These are phyloP conservation scores for Berberis thunbergii DNA, from an alignment of 164 flowering plant species.

Conservation along the genomic window DNA sequence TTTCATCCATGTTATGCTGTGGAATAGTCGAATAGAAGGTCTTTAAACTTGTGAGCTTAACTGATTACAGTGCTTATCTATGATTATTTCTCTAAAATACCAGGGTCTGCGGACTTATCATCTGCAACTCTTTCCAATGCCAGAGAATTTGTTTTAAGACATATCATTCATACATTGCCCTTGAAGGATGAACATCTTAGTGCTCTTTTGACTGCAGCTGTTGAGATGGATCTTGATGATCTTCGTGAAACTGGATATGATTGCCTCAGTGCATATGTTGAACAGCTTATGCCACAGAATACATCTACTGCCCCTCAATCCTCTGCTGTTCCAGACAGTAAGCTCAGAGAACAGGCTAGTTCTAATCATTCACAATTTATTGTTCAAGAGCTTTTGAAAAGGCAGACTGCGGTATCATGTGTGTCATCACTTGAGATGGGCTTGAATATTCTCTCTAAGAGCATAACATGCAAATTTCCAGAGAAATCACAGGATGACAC, in stretches of 20 bases:
- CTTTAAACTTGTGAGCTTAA: background rate
- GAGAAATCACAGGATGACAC: constrained; percentile 10
- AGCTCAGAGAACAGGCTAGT: constrained; percentile 7
- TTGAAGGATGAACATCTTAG: constrained; percentile 48
- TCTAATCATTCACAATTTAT: constrained; percentile 26
- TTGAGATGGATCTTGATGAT: constrained; percentile 55
- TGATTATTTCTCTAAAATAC: constrained; percentile 5
- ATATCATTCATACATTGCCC: constrained; percentile 42
- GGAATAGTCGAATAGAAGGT: background rate
- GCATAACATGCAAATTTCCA: constrained; percentile 8
- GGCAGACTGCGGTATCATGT: constrained; percentile 42
- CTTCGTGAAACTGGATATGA: constrained; percentile 23
- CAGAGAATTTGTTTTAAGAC: constrained; percentile 36
- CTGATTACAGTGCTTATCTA: background rate
- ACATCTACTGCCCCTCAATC: constrained; percentile 13
- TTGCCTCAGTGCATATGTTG: constrained; percentile 31
- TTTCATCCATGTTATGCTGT: background rate
- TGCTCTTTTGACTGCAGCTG: constrained; percentile 35
- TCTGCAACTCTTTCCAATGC: constrained; percentile 40
- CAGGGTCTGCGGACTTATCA: constrained; percentile 70
- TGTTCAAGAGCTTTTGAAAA: constrained; percentile 37
- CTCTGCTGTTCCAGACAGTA: constrained; percentile 10
- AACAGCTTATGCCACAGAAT: constrained; percentile 33
- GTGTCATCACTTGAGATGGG: constrained; percentile 33
- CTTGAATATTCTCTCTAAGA: constrained; percentile 31